Evolutionary conservation across 306 rosid species (phyloP).

Genomic region (Chamaecrista fasciculata): DNA sequence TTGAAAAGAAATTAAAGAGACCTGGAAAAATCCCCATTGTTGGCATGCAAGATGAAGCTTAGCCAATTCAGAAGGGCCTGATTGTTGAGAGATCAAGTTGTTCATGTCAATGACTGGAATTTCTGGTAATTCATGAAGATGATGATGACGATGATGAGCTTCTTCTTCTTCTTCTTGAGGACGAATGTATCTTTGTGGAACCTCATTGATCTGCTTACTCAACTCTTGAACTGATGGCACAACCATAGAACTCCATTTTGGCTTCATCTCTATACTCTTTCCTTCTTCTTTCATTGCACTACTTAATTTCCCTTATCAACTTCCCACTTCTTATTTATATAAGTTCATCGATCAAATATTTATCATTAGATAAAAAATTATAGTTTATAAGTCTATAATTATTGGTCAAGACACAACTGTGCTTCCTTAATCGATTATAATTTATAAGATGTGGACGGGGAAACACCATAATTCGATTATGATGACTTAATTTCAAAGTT

Average conservation of each 20-base stretch:
- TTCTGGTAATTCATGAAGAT: neutral
- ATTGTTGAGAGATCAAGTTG: slow-evolving; percentile 18
- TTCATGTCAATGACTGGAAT: slow-evolving; percentile 40
- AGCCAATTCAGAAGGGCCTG: slow-evolving; percentile 14
- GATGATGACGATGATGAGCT: no score
- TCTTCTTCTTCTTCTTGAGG: slow-evolving; percentile 22
- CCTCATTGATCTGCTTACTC: neutral
- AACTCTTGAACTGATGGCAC: slow-evolving; percentile 45
- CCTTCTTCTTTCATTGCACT: neutral
- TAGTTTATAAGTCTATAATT: no score
- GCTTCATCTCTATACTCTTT: neutral
- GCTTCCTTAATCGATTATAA: no score
- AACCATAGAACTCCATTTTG: slow-evolving; percentile 26
- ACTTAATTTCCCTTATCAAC: no score
- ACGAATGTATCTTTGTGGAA: slow-evolving; percentile 39
- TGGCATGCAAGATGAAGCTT: slow-evolving; percentile 39
- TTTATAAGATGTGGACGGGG: no score
- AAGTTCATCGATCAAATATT: no score
- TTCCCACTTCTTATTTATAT: no score
- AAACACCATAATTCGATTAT: no score
- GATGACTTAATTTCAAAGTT: no score
- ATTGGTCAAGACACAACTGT: no score
- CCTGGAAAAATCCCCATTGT: slow-evolving; percentile 45
- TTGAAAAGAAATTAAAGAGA: no score
- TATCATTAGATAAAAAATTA: no score